Base-by-base conservation (phyloP, 1,284 basidiomycete genomes). In the Lentinus polychrous region DNA sequence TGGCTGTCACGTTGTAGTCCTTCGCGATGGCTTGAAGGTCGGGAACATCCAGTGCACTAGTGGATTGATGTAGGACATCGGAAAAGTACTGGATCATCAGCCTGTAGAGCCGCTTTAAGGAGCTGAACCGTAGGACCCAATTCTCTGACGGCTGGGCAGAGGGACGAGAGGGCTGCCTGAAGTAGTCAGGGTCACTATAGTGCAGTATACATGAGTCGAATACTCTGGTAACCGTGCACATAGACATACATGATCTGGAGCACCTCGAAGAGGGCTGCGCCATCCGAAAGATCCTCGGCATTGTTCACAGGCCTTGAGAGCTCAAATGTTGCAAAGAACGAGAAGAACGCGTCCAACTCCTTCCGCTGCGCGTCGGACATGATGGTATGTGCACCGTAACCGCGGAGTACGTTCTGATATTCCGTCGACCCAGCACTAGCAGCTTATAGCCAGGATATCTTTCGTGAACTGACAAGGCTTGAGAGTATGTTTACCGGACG, bases 81-180 rank as follows among this genome's bases (percentile, higher is more conserved):
- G 84, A 76, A 58, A 90, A 87, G 62, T 93, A 94, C 61, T 92
- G 89, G 2, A 87, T 87, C 74, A 93, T 86, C 39, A 93, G 78
- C 48, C 91, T 79, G 66, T 89, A 93, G 38, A 94, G 75, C 17
- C 87, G 80, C 62, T 94, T 94, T 52, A 94, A 75, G 12, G 86
- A 68, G 61, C 76, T 83, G 65, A 93, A 90, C n/a, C 88, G 82
- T 40, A 94, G 67, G 47, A 92, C 87, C 91, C 91, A 94, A 67
- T 90, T 93, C 62, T 92, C 91, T 18, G 86, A 79, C 1, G 71
- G 74, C 52, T 82, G 81, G 10, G 74, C 64, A 2, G 78, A 71
- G 14, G 77, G 68, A 15, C 79, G 76, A 14, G 71, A 70, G 2
- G 78, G 69, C 55, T 75, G 78, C 49, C 79, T 76, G 61, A 94